phyloP scores from a whole-genome alignment of 768 basidiomycete genomes.

The Mycena chlorophos region DNA sequence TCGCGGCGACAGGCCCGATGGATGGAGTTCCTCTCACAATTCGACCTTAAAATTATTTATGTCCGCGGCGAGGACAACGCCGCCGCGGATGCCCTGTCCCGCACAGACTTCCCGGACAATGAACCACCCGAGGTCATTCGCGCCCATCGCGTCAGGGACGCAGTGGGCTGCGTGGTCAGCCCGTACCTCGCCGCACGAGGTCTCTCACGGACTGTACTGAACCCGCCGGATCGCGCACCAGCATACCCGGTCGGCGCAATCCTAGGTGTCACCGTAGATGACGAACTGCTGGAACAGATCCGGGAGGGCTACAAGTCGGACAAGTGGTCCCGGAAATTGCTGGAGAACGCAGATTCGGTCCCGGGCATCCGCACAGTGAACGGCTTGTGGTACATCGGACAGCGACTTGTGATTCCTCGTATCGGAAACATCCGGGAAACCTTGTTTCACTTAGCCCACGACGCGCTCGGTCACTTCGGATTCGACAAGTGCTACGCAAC shows the following conservation, averaged over 20 bases:
- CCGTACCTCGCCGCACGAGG: not conserved
- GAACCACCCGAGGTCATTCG: not conserved
- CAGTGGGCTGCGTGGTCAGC: not conserved
- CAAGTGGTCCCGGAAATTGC: slow-evolving; percentile 6
- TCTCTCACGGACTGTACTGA: not conserved
- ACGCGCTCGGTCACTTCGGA: slow-evolving; percentile 36
- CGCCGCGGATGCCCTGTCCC: slow-evolving; percentile 39
- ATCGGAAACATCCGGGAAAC: slow-evolving; percentile 23
- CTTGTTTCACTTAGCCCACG: slow-evolving; percentile 31
- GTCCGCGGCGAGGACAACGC: slow-evolving; percentile 35
- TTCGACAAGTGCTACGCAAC: slow-evolving; percentile 31
- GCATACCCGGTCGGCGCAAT: not conserved
- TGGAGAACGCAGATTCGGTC: not conserved
- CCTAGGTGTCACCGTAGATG: not conserved
- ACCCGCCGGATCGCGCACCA: not conserved
- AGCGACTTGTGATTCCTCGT: slow-evolving; percentile 24
- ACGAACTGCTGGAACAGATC: not conserved
- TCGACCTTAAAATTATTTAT: slow-evolving; percentile 35
- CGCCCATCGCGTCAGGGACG: not conserved
- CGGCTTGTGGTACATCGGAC: slow-evolving; percentile 27
- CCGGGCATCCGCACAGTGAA: not conserved
- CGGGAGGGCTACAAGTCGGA: slow-evolving; percentile 8
- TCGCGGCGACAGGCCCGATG: slow-evolving; percentile 34
- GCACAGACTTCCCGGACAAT: slow-evolving; percentile 7
- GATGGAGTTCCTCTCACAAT: slow-evolving; percentile 38